Percentiles rank a stretch among this genome's conserved stretches.
Conservation (phyloP, 1,139 yeast species). For the Lodderomyces theae region DNA sequence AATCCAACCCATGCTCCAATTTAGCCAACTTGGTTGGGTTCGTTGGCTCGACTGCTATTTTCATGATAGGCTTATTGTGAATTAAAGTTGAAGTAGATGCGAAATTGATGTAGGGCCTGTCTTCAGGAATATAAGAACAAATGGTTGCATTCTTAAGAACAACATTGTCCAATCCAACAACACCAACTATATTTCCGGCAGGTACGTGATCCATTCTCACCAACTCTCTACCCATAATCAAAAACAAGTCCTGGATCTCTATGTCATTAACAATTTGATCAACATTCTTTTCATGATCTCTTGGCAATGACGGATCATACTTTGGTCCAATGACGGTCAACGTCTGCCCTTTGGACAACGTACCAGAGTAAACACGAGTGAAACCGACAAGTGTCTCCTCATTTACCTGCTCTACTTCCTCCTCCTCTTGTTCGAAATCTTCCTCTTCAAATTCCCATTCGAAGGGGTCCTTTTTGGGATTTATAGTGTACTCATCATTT, state of each 20-base stretch:
- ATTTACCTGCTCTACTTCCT: constrained; percentile 41
- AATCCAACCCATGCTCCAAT: constrained; percentile 73
- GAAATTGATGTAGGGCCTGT: constrained; percentile 67
- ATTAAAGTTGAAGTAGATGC: constrained; percentile 54
- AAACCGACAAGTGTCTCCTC: constrained; percentile 79
- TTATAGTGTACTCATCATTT: constrained; percentile 33
- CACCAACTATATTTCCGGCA: constrained; percentile 94
- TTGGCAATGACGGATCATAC: constrained; percentile 69
- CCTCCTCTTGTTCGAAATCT: constrained; percentile 36
- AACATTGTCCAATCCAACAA: constrained; percentile 83
- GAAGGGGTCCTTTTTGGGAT: constrained; percentile 32
- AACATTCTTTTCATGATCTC: constrained; percentile 35
- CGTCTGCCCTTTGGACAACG: constrained; percentile 69
- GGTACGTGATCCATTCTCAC: constrained; percentile 78
- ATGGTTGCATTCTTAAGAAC: constrained; percentile 86
- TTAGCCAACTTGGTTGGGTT: constrained; percentile 77
- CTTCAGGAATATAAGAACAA: constrained; percentile 42
- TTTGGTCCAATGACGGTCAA: constrained; percentile 81
- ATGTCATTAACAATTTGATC: constrained; percentile 47
- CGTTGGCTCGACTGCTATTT: constrained; percentile 91
- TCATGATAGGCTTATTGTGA: constrained; percentile 79
- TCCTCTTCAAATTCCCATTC: constrained; percentile 48
- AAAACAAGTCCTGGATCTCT: constrained; percentile 63
- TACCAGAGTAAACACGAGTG: constrained; percentile 86
- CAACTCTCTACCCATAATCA: constrained; percentile 91